Percentiles rank a stretch among this genome's conserved stretches.
Evolutionary conservation across 2,329 filamentous ascomycete species (phyloP).

Genomic region (Aspergillus calidoustus): DNA sequence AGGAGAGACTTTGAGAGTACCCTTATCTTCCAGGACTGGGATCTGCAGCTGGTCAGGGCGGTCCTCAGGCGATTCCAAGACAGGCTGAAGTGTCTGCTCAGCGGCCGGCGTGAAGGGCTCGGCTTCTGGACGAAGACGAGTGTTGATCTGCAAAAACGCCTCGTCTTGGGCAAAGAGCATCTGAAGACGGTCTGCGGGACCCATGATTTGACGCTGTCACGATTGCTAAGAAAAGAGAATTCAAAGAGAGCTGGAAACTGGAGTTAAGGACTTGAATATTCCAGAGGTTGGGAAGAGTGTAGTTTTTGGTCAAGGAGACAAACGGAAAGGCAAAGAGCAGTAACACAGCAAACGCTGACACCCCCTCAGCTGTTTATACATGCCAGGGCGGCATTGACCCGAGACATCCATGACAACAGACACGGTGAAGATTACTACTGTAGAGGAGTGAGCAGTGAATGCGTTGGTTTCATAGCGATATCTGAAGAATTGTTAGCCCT

Average conservation of each 20-base stretch:
- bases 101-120: background rate
- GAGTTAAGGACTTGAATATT: background rate
- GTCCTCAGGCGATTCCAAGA: background rate
- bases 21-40: background rate
- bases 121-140: conserved; percentile 18
- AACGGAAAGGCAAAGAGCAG: background rate
- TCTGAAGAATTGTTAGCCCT: background rate
- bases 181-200: conserved; percentile 29
- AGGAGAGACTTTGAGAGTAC: background rate
- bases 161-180: conserved; percentile 36
- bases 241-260: background rate
- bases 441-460: background rate
- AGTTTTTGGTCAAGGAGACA: background rate
- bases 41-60: background rate
- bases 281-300: background rate
- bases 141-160: conserved; percentile 29
- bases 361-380: background rate
- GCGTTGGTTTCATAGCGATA: background rate
- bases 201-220: conserved; percentile 24
- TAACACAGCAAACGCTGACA: background rate
- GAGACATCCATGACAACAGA: background rate
- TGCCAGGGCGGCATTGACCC: background rate
- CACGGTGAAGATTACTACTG: background rate
- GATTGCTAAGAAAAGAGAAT: background rate
- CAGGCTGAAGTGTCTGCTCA: background rate